These are phyloP conservation scores for Vinca major DNA, from an alignment of 305 asterid species.

Conservation along the genomic window DNA sequence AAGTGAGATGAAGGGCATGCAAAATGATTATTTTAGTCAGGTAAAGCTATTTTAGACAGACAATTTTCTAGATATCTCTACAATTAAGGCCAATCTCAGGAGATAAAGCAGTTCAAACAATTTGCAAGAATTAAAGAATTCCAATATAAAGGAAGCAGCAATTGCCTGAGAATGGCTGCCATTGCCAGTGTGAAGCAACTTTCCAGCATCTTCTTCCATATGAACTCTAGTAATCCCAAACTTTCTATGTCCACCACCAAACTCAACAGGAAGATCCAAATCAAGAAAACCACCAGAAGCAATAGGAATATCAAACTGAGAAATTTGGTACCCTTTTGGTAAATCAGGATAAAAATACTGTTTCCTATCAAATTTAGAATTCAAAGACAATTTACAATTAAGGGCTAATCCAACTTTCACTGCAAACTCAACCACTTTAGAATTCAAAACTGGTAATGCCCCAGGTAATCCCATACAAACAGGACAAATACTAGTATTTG, in stretches of 20 bases:
- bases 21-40: background rate
- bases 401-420: conserved; percentile 86
- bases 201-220: conserved; percentile 99
- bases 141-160: conserved; percentile 5
- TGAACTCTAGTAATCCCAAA: conserved; percentile 94
- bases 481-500: conserved; percentile 83
- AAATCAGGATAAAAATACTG: conserved; percentile 96
- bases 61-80: too few species aligned
- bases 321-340: conserved; percentile 97
- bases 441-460: conserved; percentile 87
- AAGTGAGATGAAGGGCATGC: background rate
- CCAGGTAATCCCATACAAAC: conserved; percentile 97
- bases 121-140: background rate
- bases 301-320: conserved; percentile 91
- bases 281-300: conserved; percentile 70
- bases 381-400: conserved; percentile 60
- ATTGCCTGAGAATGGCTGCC: conserved; percentile 68
- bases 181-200: conserved; percentile 74
- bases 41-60: background rate
- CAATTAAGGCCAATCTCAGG: background rate
- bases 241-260: conserved; percentile 90
- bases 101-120: background rate
- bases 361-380: conserved; percentile 87
- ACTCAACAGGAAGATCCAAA: conserved; percentile 88
- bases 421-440: conserved; percentile 67